phyloP scores from a whole-genome alignment of 2,329 filamentous ascomycete species.

The Epichloe elymi region DNA sequence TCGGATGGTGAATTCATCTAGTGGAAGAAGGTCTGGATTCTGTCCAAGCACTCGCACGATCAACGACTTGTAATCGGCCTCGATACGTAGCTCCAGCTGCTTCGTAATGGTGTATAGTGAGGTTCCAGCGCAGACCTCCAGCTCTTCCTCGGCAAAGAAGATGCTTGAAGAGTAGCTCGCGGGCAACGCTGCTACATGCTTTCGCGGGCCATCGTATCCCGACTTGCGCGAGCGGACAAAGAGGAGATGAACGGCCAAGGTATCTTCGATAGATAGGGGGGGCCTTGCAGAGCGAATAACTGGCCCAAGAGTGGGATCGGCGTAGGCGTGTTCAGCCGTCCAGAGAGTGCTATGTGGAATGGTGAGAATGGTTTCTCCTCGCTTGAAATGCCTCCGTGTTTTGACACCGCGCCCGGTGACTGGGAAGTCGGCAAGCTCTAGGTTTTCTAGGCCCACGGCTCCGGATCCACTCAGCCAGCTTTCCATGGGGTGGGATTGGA shows the following conservation, averaged over 20 bases:
- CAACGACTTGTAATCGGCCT: constrained; percentile 18
- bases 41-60: constrained; percentile 15
- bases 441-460: constrained; percentile 16
- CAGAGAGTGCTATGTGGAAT: constrained; percentile 18
- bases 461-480: constrained; percentile 19
- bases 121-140: constrained; percentile 19
- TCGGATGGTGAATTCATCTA: constrained; percentile 19
- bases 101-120: constrained; percentile 21
- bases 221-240: constrained; percentile 20
- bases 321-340: constrained; percentile 19
- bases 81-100: constrained; percentile 16
- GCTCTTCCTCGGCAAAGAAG: constrained; percentile 20
- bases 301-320: constrained; percentile 18
- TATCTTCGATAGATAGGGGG: constrained; percentile 21
- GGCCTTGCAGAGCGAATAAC: constrained; percentile 17
- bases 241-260: constrained; percentile 20
- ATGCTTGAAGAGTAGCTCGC: constrained; percentile 21
- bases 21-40: constrained; percentile 20
- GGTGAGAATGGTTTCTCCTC: constrained; percentile 21
- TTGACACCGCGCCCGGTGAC: constrained; percentile 19
- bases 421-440: constrained; percentile 20
- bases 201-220: constrained; percentile 16
- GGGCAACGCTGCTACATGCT: constrained; percentile 18
- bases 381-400: constrained; percentile 17
- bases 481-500: constrained; percentile 14